phyloP scores from a whole-genome alignment of 495 filamentous ascomycete genomes.

The Tuber microsphaerosporum region DNA sequence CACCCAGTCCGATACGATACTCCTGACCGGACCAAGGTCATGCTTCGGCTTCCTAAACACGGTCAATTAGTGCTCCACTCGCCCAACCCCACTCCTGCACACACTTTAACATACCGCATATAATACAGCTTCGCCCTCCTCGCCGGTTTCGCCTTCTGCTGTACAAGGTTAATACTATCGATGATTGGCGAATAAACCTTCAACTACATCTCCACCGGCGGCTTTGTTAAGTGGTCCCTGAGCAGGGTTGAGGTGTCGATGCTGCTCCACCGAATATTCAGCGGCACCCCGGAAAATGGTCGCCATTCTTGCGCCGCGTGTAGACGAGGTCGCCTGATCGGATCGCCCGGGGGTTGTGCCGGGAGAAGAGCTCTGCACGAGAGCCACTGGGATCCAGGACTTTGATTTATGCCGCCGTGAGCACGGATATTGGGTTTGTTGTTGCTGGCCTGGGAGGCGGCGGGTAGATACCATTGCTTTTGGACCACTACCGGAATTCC shows the following conservation, averaged over 20 bases:
- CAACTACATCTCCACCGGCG: conserved; percentile 95
- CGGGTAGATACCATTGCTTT: too few relatives aligned
- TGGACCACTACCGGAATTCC: too few relatives aligned
- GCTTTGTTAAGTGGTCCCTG: conserved; percentile 68
- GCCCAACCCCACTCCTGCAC: conserved; percentile 21
- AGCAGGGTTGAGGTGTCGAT: conserved; percentile 80
- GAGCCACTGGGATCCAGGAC: conserved; percentile 76
- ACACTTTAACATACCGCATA: conserved; percentile 63
- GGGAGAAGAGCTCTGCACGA: conserved; percentile 71
- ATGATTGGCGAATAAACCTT: conserved; percentile 89
- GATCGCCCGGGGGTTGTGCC: conserved; percentile 63
- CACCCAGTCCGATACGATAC: conserved; percentile 62
- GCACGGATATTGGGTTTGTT: too few relatives aligned
- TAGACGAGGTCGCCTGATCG: conserved; percentile 83
- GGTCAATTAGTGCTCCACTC: conserved; percentile 14
- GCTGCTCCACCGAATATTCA: conserved; percentile 75
- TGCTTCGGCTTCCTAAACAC: conserved; percentile 55
- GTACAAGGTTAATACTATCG: conserved; percentile 85
- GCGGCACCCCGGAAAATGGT: conserved; percentile 77
- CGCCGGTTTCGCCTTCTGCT: conserved; percentile 72
- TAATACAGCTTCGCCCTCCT: conserved; percentile 85
- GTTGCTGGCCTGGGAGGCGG: too few relatives aligned
- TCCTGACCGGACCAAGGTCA: conserved; percentile 63
- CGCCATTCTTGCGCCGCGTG: conserved; percentile 63
- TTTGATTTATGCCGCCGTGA: conserved; percentile 60